Evolutionary conservation across 208 protist species (phyloP).

Genomic region (Wallacemonas sp.): DNA sequence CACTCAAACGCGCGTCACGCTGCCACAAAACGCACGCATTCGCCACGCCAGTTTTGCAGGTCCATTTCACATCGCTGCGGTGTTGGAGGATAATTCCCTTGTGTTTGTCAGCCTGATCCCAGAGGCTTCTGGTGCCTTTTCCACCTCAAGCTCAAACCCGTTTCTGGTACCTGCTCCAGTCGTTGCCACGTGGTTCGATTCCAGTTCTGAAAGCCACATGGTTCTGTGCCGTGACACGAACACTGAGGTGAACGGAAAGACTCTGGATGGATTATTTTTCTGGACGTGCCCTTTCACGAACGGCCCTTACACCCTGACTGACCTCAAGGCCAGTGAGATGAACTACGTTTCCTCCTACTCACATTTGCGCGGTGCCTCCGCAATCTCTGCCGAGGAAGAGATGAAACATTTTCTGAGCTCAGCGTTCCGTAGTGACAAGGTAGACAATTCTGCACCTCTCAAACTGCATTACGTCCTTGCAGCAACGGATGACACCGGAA

Average conservation of each 20-base stretch:
- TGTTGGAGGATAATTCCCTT: background rate
- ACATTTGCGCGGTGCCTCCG: constrained; percentile 1
- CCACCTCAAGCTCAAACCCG: background rate
- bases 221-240: background rate
- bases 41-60: constrained; percentile 28
- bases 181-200: constrained; percentile 14
- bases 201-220: background rate
- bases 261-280: constrained; percentile 3
- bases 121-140: constrained; percentile 4
- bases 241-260: background rate
- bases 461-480: constrained; percentile 64
- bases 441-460: constrained; percentile 24
- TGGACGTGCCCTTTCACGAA: constrained; percentile 18
- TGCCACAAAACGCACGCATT: constrained; percentile 15
- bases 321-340: background rate
- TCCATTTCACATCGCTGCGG: constrained; percentile 29
- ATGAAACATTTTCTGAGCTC: constrained; percentile 18
- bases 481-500: background rate
- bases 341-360: constrained; percentile 4
- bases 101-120: constrained; percentile 15
- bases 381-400: background rate
- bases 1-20: background rate
- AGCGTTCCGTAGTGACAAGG: background rate
- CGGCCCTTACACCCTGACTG: constrained; percentile 20
- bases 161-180: constrained; percentile 1